Base-by-base conservation (phyloP, 768 basidiomycete genomes). In the Suillus weaverae region DNA sequence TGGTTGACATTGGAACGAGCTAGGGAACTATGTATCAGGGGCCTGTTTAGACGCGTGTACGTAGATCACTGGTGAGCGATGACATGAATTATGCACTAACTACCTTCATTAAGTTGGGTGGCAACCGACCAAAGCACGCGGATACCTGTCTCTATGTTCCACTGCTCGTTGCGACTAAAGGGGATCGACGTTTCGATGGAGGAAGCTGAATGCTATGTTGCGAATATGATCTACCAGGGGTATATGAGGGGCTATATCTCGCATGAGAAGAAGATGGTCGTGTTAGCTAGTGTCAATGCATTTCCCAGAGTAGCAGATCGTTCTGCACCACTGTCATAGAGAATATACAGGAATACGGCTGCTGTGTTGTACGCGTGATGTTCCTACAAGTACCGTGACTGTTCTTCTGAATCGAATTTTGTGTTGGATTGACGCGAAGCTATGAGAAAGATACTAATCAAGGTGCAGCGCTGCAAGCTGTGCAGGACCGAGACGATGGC, bases 231-330 rank as follows among this genome's bases (percentile, higher is more conserved):
- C 51, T 95, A 90, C 80, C 93, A 90, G 79, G 92, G 92, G 22
- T 93, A 89, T 75, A 89, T 99, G 78, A 85, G 92, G 60, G 97
- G 97, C 10, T 99, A 99, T 77, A 95, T 99, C 70, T 95, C 94
- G 59, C 97, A 99, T 71, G 93, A 92, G 73, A 92, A 92, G 76
- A 91, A 93, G 79, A 94, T 91, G 86, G 94, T 98, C 5, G 97
- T 99, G 6, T 76, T 98, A 53, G 89, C 93, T 1, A 85, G 86
- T 67, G 83, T 81, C 30, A 91, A 90, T 71, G 85, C 94, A 8
- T 98, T 97, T 73, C 94, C 95, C 4, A 83, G 83, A 66, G 76
- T 93, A 18, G 85, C 81, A 33, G 90, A 92, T 66, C 79, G 88
- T 39, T 81, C 81, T 41, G 76, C 83, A 7, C 89, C 90, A 1